A percentile compares a stretch with the other conserved stretches of the same genome.
phyloP scores from a whole-genome alignment of 192 early-diverging fungal species.

The Gaertneriomyces sp. region DNA sequence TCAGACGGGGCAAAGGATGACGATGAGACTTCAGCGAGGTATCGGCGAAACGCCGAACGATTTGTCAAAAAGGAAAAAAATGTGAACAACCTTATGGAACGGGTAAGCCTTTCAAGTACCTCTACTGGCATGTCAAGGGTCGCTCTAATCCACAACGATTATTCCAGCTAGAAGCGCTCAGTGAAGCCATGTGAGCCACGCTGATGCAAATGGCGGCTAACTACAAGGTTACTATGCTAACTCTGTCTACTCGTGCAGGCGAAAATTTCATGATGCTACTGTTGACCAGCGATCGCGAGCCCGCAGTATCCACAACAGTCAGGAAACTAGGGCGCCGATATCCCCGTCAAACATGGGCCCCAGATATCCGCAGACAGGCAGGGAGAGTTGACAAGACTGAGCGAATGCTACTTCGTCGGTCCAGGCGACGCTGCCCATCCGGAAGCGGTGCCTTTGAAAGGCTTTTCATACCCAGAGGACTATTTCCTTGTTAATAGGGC shows the following conservation, averaged over 20 bases:
- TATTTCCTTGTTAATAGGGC: too few species aligned
- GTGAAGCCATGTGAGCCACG: constrained; percentile 27
- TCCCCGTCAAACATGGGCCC: too few species aligned
- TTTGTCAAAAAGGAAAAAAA: constrained; percentile 25
- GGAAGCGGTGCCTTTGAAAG: too few species aligned
- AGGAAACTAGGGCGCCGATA: too few species aligned
- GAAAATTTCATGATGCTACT: constrained; percentile 21
- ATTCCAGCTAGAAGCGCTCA: constrained; percentile 27
- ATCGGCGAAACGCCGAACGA: constrained; percentile 23
- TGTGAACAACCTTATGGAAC: constrained; percentile 27
- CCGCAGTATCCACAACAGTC: too few species aligned
- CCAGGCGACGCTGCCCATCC: too few species aligned
- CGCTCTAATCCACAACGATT: neutral
- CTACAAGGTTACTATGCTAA: neutral
- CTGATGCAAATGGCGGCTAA: neutral
- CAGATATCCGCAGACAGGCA: too few species aligned
- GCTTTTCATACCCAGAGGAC: too few species aligned
- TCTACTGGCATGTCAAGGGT: neutral
- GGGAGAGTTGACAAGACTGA: too few species aligned
- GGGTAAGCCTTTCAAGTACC: constrained; percentile 8
- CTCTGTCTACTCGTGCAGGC: constrained; percentile 4
- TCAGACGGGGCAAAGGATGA: constrained; percentile 2
- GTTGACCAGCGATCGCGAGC: constrained; percentile 11
- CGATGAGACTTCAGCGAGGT: constrained; percentile 20
- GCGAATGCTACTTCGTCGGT: too few species aligned